Percentiles rank a stretch among this genome's conserved stretches.
Evolutionary conservation across 2,329 filamentous ascomycete genomes (phyloP).

Genomic region (Cercospora nicotianae): DNA sequence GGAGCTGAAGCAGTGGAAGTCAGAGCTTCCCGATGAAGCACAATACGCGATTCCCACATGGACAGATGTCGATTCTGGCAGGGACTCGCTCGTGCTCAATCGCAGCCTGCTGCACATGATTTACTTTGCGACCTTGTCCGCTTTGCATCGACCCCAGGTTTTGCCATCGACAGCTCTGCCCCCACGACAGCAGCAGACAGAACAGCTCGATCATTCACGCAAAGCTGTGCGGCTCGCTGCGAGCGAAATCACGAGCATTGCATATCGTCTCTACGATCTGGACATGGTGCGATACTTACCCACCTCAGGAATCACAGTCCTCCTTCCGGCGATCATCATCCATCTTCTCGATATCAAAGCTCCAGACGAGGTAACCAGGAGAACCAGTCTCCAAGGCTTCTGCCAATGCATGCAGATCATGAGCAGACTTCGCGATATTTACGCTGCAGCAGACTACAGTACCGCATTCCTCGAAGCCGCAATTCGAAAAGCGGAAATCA

Average conservation of each 20-base stretch:
- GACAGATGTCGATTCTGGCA: slow-evolving; percentile 59
- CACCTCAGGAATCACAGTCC: slow-evolving; percentile 85
- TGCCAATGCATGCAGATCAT: slow-evolving; percentile 91
- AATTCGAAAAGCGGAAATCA: slow-evolving; percentile 81
- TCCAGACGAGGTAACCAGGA: slow-evolving; percentile 67
- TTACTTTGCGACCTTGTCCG: slow-evolving; percentile 87
- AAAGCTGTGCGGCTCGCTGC: slow-evolving; percentile 81
- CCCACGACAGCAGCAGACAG: slow-evolving; percentile 53
- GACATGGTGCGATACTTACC: slow-evolving; percentile 78
- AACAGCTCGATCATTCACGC: slow-evolving; percentile 79
- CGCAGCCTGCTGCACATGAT: slow-evolving; percentile 89
- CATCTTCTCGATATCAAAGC: slow-evolving; percentile 92
- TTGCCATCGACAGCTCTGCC: slow-evolving; percentile 64
- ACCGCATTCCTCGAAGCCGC: slow-evolving; percentile 91
- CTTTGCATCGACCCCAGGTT: slow-evolving; percentile 87
- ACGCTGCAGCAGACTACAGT: slow-evolving; percentile 93
- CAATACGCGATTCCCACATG: slow-evolving; percentile 61
- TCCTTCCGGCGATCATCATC: slow-evolving; percentile 90
- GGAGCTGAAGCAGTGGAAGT: slow-evolving; percentile 75
- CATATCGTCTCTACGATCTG: slow-evolving; percentile 69
- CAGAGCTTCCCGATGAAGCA: slow-evolving; percentile 69
- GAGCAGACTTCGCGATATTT: slow-evolving; percentile 81
- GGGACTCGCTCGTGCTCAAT: slow-evolving; percentile 65
- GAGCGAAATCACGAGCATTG: slow-evolving; percentile 80
- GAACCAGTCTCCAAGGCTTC: slow-evolving; percentile 76